phyloP scores from a whole-genome alignment of 345 rosid genomes.

The Gossypium thurberi region DNA sequence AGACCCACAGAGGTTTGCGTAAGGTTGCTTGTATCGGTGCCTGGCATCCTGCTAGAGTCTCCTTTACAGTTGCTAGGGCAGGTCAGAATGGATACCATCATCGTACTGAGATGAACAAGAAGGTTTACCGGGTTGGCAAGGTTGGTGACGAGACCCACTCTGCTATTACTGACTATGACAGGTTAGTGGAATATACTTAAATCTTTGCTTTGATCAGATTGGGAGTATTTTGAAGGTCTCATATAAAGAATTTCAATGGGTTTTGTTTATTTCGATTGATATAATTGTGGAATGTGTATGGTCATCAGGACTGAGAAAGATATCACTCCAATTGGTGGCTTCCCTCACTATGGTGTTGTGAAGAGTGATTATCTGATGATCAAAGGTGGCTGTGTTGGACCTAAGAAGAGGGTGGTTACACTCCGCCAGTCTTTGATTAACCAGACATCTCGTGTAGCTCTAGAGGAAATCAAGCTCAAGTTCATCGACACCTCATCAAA shows the following conservation, averaged over 20 bases:
- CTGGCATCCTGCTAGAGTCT: conserved; percentile 97
- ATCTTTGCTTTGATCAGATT: background rate
- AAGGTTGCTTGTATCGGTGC: conserved; percentile 96
- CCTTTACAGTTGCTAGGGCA: conserved; percentile 88
- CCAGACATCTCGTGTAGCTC: conserved; percentile 70
- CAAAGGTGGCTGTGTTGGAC: conserved; percentile 82
- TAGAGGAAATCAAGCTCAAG: conserved; percentile 68
- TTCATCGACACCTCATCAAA: conserved; percentile 53
- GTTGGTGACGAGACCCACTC: conserved; percentile 54
- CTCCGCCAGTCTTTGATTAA: conserved; percentile 57
- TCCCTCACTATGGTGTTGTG: conserved; percentile 78
- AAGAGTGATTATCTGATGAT: conserved; percentile 68
- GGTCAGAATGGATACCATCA: conserved; percentile 97
- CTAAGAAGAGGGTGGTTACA: conserved; percentile 87
- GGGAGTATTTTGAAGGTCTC: background rate
- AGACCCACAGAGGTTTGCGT: conserved; percentile 87
- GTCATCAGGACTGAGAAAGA: conserved; percentile 71
- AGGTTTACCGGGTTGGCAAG: conserved; percentile 73
- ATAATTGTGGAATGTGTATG: background rate
- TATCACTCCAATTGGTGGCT: conserved; percentile 76
- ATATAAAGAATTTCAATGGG: background rate
- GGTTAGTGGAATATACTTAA: conserved; percentile 26
- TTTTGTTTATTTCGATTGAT: background rate
- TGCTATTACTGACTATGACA: conserved; percentile 72
- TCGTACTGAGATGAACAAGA: conserved; percentile 87